Conservation (phyloP, 2,329 filamentous ascomycete species). For the Alternaria hordeiaustralica region DNA sequence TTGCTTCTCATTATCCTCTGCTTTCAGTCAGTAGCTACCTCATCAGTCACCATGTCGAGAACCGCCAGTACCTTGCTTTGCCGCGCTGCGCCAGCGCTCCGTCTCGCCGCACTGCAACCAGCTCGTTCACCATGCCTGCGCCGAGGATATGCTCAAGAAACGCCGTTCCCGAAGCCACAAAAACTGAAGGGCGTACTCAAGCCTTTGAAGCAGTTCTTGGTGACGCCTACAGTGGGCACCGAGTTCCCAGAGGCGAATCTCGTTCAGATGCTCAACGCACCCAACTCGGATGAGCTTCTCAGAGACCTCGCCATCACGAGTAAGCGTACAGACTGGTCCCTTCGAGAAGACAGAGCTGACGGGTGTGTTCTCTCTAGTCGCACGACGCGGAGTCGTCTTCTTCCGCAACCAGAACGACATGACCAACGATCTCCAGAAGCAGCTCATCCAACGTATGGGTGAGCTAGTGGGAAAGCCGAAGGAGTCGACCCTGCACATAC, state of each 20-base stretch:
- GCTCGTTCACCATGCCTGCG: slow-evolving; percentile 5
- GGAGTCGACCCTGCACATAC: slow-evolving; percentile 6
- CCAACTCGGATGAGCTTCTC: slow-evolving; percentile 5
- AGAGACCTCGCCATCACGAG: slow-evolving; percentile 7
- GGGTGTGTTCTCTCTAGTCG: neutral
- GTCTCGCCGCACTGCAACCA: neutral
- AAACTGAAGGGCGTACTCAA: slow-evolving; percentile 9
- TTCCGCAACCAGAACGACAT: slow-evolving; percentile 3
- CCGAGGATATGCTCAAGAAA: slow-evolving; percentile 8
- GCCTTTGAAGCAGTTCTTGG: slow-evolving; percentile 6
- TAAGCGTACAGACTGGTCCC: neutral
- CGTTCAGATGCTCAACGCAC: slow-evolving; percentile 6
- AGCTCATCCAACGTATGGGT: slow-evolving; percentile 7
- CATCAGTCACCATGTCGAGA: slow-evolving; percentile 8
- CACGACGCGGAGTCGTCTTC: slow-evolving; percentile 6
- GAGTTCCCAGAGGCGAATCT: slow-evolving; percentile 10
- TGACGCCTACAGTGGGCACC: slow-evolving; percentile 11
- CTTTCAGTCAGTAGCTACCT: neutral
- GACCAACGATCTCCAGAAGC: slow-evolving; percentile 9
- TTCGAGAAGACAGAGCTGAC: neutral
- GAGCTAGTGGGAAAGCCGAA: slow-evolving; percentile 5
- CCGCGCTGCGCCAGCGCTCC: neutral
- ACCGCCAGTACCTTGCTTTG: neutral
- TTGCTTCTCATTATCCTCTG: neutral
- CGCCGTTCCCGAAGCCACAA: slow-evolving; percentile 5